Evolutionary conservation across 805 yeast genomes (phyloP).

Genomic region (Metschnikowia chrysomelidarum): DNA sequence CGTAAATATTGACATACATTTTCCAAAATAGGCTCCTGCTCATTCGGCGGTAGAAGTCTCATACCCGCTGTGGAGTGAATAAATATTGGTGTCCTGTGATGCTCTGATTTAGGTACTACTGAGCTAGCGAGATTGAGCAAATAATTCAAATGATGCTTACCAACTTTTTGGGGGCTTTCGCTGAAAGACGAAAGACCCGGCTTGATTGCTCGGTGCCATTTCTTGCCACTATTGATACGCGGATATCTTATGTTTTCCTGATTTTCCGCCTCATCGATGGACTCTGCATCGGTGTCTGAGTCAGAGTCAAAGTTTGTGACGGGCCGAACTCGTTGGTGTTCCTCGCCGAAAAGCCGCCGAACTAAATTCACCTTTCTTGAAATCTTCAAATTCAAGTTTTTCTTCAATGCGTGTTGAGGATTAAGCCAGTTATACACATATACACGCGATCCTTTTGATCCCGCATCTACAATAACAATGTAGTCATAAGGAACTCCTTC

Average conservation of each 20-base stretch:
- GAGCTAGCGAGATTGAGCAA: conserved; percentile 48
- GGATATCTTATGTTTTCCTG: conserved; percentile 23
- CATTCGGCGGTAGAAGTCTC: conserved; percentile 53
- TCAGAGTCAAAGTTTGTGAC: conserved; percentile 4
- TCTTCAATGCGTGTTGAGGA: conserved; percentile 29
- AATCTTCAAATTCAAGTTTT: conserved; percentile 18
- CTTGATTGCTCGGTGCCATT: conserved; percentile 51
- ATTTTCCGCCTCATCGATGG: conserved; percentile 8
- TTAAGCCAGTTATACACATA: conserved; percentile 57
- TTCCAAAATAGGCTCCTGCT: conserved; percentile 45
- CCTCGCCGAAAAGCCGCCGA: conserved; percentile 6
- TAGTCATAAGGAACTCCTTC: conserved; percentile 56
- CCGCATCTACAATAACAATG: conserved; percentile 61
- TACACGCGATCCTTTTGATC: conserved; percentile 64
- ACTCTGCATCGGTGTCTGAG: conserved; percentile 13
- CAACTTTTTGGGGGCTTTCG: conserved; percentile 47
- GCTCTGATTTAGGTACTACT: conserved; percentile 60
- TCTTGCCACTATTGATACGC: conserved; percentile 28
- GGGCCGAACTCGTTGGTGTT: not conserved
- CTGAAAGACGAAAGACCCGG: conserved; percentile 56
- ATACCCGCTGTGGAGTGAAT: conserved; percentile 72
- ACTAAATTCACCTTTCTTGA: conserved; percentile 9
- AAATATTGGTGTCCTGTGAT: conserved; percentile 61
- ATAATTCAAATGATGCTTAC: conserved; percentile 48
- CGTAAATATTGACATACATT: conserved; percentile 50